These are phyloP conservation scores for Starmera quercuum DNA, from an alignment of 805 yeast genomes.

Conservation along the genomic window DNA sequence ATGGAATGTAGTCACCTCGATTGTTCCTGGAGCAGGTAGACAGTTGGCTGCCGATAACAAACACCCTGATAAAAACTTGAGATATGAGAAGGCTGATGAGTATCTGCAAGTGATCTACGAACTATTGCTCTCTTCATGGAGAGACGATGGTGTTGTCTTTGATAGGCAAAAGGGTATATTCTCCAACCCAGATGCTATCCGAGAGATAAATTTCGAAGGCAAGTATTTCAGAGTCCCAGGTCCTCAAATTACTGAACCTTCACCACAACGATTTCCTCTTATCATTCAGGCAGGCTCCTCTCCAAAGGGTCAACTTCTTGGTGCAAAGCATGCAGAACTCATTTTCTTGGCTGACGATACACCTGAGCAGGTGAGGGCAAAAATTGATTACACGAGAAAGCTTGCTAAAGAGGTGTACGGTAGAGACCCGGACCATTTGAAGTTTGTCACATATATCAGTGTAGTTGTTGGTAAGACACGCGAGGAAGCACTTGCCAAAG, in stretches of 20 bases:
- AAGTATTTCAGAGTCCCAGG: conserved; percentile 34
- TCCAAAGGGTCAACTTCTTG: conserved; percentile 32
- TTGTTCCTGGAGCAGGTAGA: conserved; percentile 35
- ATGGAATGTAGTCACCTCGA: conserved; percentile 40
- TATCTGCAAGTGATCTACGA: conserved; percentile 33
- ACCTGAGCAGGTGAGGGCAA: conserved; percentile 23
- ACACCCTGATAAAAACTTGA: conserved; percentile 32
- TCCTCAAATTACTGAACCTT: conserved; percentile 35
- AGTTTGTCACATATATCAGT: conserved; percentile 30
- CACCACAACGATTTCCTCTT: conserved; percentile 37
- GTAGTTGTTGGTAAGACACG: conserved; percentile 32
- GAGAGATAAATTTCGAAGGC: conserved; percentile 35
- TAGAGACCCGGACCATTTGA: conserved; percentile 31
- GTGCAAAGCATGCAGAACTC: conserved; percentile 37
- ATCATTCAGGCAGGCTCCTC: conserved; percentile 40
- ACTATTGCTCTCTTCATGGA: conserved; percentile 35
- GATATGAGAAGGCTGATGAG: conserved; percentile 37
- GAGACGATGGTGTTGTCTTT: conserved; percentile 29
- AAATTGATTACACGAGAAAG: conserved; percentile 25
- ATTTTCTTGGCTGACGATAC: conserved; percentile 29
- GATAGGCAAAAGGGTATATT: conserved; percentile 23
- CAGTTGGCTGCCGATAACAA: conserved; percentile 29
- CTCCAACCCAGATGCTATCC: conserved; percentile 31
- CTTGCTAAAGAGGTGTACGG: conserved; percentile 29
- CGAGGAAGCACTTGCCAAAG: conserved; percentile 34